A percentile compares a stretch with the other conserved stretches of the same genome.
These are phyloP conservation scores for Globisporangium perplexum DNA, from an alignment of 352 stramenopile genomes.

Conservation along the genomic window DNA sequence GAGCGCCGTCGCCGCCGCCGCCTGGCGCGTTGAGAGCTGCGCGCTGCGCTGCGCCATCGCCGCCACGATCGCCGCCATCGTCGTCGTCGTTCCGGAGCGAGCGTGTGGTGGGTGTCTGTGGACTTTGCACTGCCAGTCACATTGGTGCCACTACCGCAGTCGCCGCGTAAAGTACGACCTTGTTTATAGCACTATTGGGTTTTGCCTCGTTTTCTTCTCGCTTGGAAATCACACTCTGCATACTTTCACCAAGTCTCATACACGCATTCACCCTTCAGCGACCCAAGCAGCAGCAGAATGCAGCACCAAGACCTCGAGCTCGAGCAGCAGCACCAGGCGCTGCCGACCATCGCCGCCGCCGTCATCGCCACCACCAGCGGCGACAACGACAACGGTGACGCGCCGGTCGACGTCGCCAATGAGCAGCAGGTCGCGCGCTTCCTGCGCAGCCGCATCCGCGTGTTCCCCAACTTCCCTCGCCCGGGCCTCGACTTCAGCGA, in stretches of 20 bases:
- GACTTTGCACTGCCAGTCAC: background rate
- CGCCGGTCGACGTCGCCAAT: conserved; percentile 31
- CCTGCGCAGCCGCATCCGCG: conserved; percentile 62
- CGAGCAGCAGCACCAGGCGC: background rate
- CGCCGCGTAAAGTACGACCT: background rate
- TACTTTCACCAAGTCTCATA: background rate
- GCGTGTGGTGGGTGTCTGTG: background rate
- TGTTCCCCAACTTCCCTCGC: conserved; percentile 57
- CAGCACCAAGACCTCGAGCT: background rate
- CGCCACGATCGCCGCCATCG: background rate
- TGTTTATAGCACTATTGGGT: background rate
- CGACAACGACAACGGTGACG: background rate
- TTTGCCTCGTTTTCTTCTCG: background rate
- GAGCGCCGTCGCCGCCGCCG: background rate
- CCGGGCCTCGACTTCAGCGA: conserved; percentile 60
- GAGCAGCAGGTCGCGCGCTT: conserved; percentile 48
- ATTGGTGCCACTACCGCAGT: too few relatives aligned
- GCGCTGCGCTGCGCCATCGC: conserved; percentile 10
- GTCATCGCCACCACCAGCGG: background rate
- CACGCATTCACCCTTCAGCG: background rate
- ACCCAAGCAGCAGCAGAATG: too few relatives aligned
- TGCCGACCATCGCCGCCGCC: background rate
- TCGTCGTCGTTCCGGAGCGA: background rate
- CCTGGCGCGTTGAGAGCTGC: conserved; percentile 2
- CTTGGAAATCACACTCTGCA: background rate